Base-by-base conservation (phyloP, 768 basidiomycete genomes). In the Asterophora lycoperdoides region DNA sequence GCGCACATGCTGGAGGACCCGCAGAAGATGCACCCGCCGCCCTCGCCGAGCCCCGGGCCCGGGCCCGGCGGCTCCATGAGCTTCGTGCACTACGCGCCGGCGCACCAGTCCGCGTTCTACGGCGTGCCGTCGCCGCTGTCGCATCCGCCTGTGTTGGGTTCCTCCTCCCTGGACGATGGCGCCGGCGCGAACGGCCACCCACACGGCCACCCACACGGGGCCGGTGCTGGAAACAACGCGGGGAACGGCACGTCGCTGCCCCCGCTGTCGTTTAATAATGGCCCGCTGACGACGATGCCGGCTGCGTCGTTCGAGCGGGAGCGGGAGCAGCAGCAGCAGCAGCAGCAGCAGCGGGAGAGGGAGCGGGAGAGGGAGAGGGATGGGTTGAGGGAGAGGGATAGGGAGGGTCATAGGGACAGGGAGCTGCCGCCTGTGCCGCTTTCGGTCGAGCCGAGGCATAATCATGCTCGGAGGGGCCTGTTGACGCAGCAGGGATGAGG, bases 21-120 rank as follows among this genome's bases (percentile, higher is more conserved):
- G n/a, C n/a, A n/a, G n/a, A n/a, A n/a, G n/a, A n/a, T n/a, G n/a
- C 23, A 6, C 23, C 23, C 23, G n/a, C 23, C 23, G 35, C 58
- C 70, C 52, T 79, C 77, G 13, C 78, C 81, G 1, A 85, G 84
- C 14, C 84, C 85, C 15, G 84, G 85, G n/a, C 85, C 86, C 14
- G 81, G 82, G 5, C 71, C 78, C 14, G 67, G 69, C 39, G 68
- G 63, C 44, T 17, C 54, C 2, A 64, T 79, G 64, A 78, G 68
- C 51, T 86, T 84, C 64, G 74, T 78, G 36, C 81, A 83, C 48
- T 86, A 86, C 54, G 61, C 69, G 60, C 56, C 57, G 53, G 65
- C 29, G 52, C 66, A 55, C 61, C 70, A 64, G 49, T 70, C 60
- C 48, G 60, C 70, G 51, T 79, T 68, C 60, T 81, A 68, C 73